Conservation (phyloP, 2,329 filamentous ascomycete genomes). For the Talaromyces sp. region DNA sequence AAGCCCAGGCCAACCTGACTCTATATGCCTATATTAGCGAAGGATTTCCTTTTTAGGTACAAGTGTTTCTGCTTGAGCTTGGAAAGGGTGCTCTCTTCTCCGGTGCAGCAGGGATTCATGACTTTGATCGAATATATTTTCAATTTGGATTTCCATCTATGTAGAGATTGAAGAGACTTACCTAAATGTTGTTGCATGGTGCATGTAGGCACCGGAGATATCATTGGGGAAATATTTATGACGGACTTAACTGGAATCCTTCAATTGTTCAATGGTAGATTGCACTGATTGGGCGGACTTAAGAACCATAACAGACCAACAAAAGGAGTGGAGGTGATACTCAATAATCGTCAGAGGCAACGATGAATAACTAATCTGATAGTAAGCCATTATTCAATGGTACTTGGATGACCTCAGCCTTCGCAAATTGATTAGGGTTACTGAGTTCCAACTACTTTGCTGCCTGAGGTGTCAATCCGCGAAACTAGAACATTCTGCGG, state of each 20-base stretch:
- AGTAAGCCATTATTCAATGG: too few relatives aligned
- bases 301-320: not conserved
- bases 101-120: not conserved
- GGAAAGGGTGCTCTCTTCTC: too few relatives aligned
- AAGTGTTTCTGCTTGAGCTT: too few relatives aligned
- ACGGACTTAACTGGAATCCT: too few relatives aligned
- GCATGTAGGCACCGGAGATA: not conserved
- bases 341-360: not conserved
- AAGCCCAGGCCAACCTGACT: not conserved
- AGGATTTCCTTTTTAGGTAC: not conserved
- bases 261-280: too few relatives aligned
- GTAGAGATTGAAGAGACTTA: not conserved
- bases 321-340: not conserved
- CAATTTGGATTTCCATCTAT: not conserved
- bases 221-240: not conserved
- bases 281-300: not conserved
- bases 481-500: not conserved
- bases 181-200: too few relatives aligned
- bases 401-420: not conserved
- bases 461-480: slow-evolving; percentile 3
- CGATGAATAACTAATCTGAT: not conserved
- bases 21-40: not conserved
- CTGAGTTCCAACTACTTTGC: not conserved
- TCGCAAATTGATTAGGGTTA: not conserved
- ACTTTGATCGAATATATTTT: not conserved